Conservation (phyloP, 1,284 basidiomycete genomes). For the Crucibulum cyathiforme region DNA sequence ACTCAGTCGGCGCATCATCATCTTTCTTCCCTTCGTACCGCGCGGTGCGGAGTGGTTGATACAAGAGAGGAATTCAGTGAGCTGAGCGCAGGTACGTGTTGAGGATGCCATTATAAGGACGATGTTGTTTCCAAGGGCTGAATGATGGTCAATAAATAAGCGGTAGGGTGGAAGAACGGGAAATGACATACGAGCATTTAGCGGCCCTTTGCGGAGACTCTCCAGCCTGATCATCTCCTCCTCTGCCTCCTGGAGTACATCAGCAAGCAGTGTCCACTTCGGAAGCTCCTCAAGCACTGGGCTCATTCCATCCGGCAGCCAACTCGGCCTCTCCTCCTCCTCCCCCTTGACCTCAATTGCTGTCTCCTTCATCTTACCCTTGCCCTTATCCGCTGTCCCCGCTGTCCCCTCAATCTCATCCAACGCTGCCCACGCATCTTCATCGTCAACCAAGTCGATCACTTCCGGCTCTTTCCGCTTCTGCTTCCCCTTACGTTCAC, state of each 20-base stretch:
- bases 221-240: slow-evolving; percentile 78
- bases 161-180: background rate
- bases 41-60: slow-evolving; percentile 65
- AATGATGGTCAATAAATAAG: background rate
- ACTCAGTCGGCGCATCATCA: slow-evolving; percentile 81
- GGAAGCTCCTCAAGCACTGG: slow-evolving; percentile 93
- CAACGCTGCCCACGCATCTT: slow-evolving; percentile 75
- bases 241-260: slow-evolving; percentile 92
- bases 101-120: slow-evolving; percentile 92
- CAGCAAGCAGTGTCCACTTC: slow-evolving; percentile 90
- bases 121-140: slow-evolving; percentile 74
- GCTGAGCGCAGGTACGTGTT: slow-evolving; percentile 72
- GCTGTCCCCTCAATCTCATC: slow-evolving; percentile 61
- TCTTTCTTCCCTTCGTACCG: slow-evolving; percentile 66
- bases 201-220: slow-evolving; percentile 35
- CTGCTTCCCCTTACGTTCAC: slow-evolving; percentile 17
- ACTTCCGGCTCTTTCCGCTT: slow-evolving; percentile 31
- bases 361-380: slow-evolving; percentile 24
- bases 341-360: background rate
- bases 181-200: slow-evolving; percentile 19
- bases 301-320: slow-evolving; percentile 83
- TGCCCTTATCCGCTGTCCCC: slow-evolving; percentile 3
- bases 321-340: slow-evolving; percentile 43
- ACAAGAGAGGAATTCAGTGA: slow-evolving; percentile 79
- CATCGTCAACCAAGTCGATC: slow-evolving; percentile 59